phyloP scores from a whole-genome alignment of 108 stramenopile genomes.

The Skeletonema grethae region DNA sequence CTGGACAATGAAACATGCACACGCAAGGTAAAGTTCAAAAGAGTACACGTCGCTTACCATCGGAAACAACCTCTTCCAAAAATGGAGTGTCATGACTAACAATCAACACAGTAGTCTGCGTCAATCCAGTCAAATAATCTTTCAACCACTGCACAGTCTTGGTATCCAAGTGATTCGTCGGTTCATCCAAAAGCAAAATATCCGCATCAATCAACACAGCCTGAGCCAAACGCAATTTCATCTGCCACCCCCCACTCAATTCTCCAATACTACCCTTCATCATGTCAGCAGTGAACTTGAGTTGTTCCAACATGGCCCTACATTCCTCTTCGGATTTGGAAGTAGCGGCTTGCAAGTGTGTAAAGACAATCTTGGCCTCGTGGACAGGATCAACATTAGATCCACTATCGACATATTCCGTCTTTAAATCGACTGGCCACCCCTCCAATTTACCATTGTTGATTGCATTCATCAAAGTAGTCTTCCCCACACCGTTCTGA shows the following conservation, averaged over 20 bases:
- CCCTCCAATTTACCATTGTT: conserved; percentile 97
- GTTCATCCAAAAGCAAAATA: conserved; percentile 93
- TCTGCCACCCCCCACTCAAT: conserved; percentile 97
- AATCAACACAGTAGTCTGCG: conserved; percentile 84
- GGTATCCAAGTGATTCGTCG: conserved; percentile 88
- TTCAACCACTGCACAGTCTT: conserved; percentile 90
- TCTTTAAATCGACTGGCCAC: conserved; percentile 88
- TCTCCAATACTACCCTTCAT: conserved; percentile 89
- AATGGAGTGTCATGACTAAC: conserved; percentile 96
- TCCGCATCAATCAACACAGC: conserved; percentile 89
- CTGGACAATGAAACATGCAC: too few relatives aligned
- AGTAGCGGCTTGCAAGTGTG: conserved; percentile 56
- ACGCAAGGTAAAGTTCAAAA: too few relatives aligned
- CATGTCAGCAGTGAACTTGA: conserved; percentile 89
- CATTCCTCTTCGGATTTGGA: conserved; percentile 71
- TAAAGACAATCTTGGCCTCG: conserved; percentile 74
- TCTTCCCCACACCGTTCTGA: conserved; percentile 96
- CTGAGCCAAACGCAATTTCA: conserved; percentile 87
- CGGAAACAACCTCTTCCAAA: conserved; percentile 90
- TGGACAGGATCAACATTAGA: conserved; percentile 91
- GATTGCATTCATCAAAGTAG: conserved; percentile 97
- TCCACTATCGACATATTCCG: conserved; percentile 95
- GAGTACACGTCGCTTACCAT: conserved; percentile 41
- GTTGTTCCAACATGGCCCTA: conserved; percentile 59
- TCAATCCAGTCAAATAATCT: conserved; percentile 73